Percentiles rank a stretch among this genome's conserved stretches.
phyloP scores from a whole-genome alignment of 441 rosid genomes.

The Kokia cookei region DNA sequence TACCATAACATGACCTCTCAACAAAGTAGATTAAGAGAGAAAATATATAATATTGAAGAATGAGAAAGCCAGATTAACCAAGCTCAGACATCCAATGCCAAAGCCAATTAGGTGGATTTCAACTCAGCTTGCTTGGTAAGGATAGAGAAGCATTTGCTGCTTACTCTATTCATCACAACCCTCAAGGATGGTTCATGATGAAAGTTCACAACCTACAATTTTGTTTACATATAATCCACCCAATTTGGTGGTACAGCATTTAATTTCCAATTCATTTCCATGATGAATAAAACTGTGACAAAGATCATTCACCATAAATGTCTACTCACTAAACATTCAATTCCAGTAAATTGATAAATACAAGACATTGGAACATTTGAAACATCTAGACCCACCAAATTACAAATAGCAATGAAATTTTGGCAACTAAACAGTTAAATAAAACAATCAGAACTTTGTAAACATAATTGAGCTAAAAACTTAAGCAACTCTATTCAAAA shows the following conservation, averaged over 20 bases:
- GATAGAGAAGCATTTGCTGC: neutral
- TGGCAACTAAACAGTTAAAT: neutral
- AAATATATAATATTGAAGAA: neutral
- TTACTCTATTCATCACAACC: neutral
- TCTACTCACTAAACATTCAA: neutral
- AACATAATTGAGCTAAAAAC: neutral
- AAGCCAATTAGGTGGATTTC: neutral
- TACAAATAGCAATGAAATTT: neutral
- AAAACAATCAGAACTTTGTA: neutral
- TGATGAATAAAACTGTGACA: neutral
- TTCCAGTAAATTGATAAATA: neutral
- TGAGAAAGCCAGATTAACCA: neutral
- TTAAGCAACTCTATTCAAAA: neutral
- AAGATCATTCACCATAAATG: slow-evolving; percentile 3
- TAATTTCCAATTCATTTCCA: neutral
- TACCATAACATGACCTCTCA: neutral
- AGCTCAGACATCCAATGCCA: neutral
- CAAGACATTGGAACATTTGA: neutral
- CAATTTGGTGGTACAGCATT: neutral
- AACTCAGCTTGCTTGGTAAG: neutral
- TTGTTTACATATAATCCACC: neutral
- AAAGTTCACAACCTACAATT: neutral
- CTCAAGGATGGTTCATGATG: neutral
- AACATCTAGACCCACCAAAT: neutral
- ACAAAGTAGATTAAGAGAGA: neutral